A percentile compares a stretch with the other conserved stretches of the same genome.
These are phyloP conservation scores for Hamigera avellanea DNA, from an alignment of 495 filamentous ascomycete species.

Conservation along the genomic window DNA sequence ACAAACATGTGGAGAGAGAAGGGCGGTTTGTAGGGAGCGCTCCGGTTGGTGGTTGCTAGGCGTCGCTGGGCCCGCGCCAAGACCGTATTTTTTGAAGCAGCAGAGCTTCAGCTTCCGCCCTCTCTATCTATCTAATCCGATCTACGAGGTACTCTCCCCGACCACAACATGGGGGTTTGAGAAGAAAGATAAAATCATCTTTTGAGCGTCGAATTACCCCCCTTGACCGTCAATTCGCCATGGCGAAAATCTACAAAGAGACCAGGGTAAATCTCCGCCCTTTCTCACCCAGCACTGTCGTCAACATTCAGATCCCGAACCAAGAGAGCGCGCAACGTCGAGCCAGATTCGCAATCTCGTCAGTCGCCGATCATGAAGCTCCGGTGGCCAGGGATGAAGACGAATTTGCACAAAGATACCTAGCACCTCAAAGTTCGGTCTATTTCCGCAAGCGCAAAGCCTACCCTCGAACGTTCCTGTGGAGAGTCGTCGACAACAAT, in stretches of 20 bases:
- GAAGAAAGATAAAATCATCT: too few species aligned
- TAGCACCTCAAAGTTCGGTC: conserved; percentile 71
- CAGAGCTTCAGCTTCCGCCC: conserved; percentile 31
- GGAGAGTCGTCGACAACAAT: conserved; percentile 75
- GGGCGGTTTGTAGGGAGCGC: too few species aligned
- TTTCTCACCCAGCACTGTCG: conserved; percentile 51
- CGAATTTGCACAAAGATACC: conserved; percentile 53
- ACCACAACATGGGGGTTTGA: conserved; percentile 29
- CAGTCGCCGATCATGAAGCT: conserved; percentile 20
- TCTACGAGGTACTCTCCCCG: conserved; percentile 10
- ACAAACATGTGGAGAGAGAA: too few species aligned
- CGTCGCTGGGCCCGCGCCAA: conserved; percentile 18
- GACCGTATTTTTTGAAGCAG: conserved; percentile 32
- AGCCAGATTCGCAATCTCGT: conserved; percentile 32
- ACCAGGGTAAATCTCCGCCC: conserved; percentile 74
- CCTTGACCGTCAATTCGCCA: conserved; percentile 9
- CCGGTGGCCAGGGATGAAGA: conserved; percentile 56
- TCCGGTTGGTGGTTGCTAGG: not conserved
- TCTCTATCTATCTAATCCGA: conserved; percentile 11
- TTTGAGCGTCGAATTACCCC: too few species aligned
- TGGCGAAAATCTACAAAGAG: conserved; percentile 67
- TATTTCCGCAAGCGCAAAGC: conserved; percentile 66
- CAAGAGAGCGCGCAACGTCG: conserved; percentile 28
- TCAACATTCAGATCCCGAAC: conserved; percentile 63
- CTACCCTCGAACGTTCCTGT: conserved; percentile 77